phyloP scores from a whole-genome alignment of 768 basidiomycete genomes.

The Cystofilobasidium ferigula region DNA sequence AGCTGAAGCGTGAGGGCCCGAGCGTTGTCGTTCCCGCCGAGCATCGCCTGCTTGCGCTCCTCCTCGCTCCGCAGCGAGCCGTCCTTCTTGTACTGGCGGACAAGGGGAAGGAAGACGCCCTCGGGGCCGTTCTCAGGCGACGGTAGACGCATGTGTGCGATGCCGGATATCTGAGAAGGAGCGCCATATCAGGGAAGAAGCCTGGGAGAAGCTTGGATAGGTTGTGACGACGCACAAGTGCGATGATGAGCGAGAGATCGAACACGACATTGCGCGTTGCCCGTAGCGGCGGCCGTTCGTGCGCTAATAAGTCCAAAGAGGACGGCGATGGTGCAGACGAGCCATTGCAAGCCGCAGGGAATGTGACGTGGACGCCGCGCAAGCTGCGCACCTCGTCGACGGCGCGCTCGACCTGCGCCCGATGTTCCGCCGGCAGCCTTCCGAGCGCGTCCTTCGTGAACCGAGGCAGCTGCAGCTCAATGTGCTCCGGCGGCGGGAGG shows the following conservation, averaged over 20 bases:
- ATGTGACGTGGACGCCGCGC: slow-evolving; percentile 52
- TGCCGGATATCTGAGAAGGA: slow-evolving; percentile 67
- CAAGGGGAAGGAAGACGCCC: slow-evolving; percentile 50
- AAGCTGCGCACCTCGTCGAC: slow-evolving; percentile 49
- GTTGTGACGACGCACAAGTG: too few species aligned
- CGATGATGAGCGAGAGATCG: slow-evolving; percentile 74
- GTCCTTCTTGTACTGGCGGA: slow-evolving; percentile 23
- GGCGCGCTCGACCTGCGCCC: slow-evolving; percentile 43
- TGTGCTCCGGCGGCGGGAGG: slow-evolving; percentile 36
- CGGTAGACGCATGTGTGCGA: slow-evolving; percentile 63
- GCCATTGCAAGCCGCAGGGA: slow-evolving; percentile 36
- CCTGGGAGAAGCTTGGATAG: too few species aligned
- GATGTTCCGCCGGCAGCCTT: slow-evolving; percentile 28
- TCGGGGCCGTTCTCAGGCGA: slow-evolving; percentile 49
- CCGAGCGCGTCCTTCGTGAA: slow-evolving; percentile 35
- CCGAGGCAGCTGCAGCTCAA: slow-evolving; percentile 58
- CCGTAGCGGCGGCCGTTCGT: slow-evolving; percentile 22
- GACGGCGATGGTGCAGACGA: slow-evolving; percentile 5
- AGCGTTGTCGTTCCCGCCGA: slow-evolving; percentile 46
- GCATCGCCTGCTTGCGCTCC: slow-evolving; percentile 23
- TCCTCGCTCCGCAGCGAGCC: background rate
- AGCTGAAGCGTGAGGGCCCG: slow-evolving; percentile 62
- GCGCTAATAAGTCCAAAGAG: background rate
- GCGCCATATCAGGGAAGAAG: too few species aligned
- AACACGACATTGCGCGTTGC: slow-evolving; percentile 61